Evolutionary conservation across 495 filamentous ascomycete species (phyloP).

Genomic region (Talaromyces wortmannii): DNA sequence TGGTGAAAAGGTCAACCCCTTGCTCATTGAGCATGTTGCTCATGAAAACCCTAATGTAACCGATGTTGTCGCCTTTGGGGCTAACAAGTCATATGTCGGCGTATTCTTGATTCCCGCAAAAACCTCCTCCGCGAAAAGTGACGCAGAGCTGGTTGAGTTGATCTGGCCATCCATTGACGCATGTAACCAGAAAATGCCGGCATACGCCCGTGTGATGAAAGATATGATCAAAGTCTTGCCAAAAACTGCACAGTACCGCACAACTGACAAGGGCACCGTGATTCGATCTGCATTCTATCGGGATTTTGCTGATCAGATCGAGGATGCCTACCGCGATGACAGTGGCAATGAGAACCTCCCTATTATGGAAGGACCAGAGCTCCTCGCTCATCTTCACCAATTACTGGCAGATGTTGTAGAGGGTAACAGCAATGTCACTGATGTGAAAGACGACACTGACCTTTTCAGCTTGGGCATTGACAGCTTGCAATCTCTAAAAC

Average conservation of each 20-base stretch:
- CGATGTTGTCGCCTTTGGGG: slow-evolving; percentile 34
- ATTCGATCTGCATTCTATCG: slow-evolving; percentile 49
- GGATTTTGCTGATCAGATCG: slow-evolving; percentile 40
- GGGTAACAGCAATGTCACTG: too few species aligned
- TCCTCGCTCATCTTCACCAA: too few species aligned
- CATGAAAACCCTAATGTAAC: slow-evolving; percentile 24
- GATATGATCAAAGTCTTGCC: slow-evolving; percentile 43
- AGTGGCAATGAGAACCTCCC: not conserved
- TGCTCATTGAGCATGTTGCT: slow-evolving; percentile 47
- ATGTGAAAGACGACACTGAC: slow-evolving; percentile 33
- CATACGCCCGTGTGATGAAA: slow-evolving; percentile 46
- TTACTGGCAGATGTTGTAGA: too few species aligned
- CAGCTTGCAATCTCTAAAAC: slow-evolving; percentile 43
- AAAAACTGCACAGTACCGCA: slow-evolving; percentile 36
- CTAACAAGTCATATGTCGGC: slow-evolving; percentile 27
- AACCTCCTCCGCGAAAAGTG: slow-evolving; percentile 11
- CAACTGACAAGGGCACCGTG: slow-evolving; percentile 49
- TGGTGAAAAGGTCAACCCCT: slow-evolving; percentile 63
- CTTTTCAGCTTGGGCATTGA: slow-evolving; percentile 51
- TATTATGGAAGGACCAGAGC: slow-evolving; percentile 8
- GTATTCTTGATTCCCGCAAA: slow-evolving; percentile 33
- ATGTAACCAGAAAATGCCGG: slow-evolving; percentile 38
- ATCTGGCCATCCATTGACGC: slow-evolving; percentile 46
- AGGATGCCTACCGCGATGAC: slow-evolving; percentile 30
- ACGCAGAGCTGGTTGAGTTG: slow-evolving; percentile 39